These are phyloP conservation scores for Elymus sibiricus DNA, from an alignment of 176 grass and related monocot genomes.

Conservation along the genomic window DNA sequence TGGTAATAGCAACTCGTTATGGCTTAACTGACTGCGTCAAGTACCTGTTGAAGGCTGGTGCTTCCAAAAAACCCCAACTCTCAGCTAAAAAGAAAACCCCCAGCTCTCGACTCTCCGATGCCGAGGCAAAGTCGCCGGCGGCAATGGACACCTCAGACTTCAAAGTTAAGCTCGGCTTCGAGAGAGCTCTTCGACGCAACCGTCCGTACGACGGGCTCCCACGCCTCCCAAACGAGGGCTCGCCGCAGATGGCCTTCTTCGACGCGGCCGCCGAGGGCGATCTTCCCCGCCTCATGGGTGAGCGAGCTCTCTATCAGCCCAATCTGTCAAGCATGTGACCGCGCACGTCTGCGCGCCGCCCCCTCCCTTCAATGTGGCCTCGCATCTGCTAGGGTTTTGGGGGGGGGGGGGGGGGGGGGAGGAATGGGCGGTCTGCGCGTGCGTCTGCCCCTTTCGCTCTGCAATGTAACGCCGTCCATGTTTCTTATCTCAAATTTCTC, in stretches of 20 bases:
- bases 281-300: conserved; percentile 19
- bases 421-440: not conserved
- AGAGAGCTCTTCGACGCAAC: not conserved
- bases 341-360: not conserved
- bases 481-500: not conserved
- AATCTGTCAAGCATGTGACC: not conserved
- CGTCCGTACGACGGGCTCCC: conserved; percentile 1
- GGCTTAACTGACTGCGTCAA: conserved; percentile 4
- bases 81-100: not conserved
- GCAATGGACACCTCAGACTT: conserved; percentile 11
- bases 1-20: not conserved
- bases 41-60: not conserved
- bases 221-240: not conserved
- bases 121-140: not conserved
- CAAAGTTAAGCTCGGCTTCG: not conserved
- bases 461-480: too few relatives aligned
- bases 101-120: not conserved
- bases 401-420: too few relatives aligned
- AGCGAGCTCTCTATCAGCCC: not conserved
- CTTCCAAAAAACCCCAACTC: too few relatives aligned
- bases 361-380: too few relatives aligned
- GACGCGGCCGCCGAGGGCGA: conserved; percentile 25
- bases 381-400: too few relatives aligned
- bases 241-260: conserved; percentile 23
- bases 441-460: too few relatives aligned